These are phyloP conservation scores for Cicer chorassanicum DNA, from an alignment of 306 rosid genomes.

Conservation along the genomic window DNA sequence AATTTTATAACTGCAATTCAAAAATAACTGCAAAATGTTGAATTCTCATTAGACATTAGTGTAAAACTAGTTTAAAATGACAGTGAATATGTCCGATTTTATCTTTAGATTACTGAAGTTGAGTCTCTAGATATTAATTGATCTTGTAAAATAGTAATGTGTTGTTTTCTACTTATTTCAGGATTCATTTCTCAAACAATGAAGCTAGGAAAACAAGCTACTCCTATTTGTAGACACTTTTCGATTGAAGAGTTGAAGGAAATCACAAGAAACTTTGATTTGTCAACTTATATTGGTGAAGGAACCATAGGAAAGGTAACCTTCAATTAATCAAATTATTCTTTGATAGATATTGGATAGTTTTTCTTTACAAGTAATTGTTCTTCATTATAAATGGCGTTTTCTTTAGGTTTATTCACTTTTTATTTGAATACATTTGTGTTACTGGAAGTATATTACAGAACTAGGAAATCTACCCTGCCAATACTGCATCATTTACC, in stretches of 20 bases:
- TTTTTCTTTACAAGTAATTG: background rate
- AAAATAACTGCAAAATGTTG: too few species aligned
- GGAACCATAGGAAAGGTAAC: slow-evolving; percentile 89
- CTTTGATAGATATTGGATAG: background rate
- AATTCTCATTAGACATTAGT: too few species aligned
- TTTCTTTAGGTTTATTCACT: background rate
- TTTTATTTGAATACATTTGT: slow-evolving; percentile 11
- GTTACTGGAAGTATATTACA: slow-evolving; percentile 9
- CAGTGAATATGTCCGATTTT: too few species aligned
- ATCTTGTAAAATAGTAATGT: slow-evolving; percentile 1
- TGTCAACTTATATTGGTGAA: slow-evolving; percentile 74
- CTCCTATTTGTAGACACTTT: slow-evolving; percentile 57
- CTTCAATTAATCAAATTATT: slow-evolving; percentile 21
- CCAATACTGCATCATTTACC: background rate
- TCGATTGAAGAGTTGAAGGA: slow-evolving; percentile 76
- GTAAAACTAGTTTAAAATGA: too few species aligned
- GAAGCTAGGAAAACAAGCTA: slow-evolving; percentile 72
- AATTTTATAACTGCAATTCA: too few species aligned
- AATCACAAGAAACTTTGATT: slow-evolving; percentile 66
- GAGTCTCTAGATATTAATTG: slow-evolving; percentile 20
- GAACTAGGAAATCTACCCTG: slow-evolving; percentile 23
- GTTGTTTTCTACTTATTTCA: slow-evolving; percentile 38
- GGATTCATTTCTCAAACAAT: slow-evolving; percentile 74
- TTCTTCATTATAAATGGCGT: slow-evolving; percentile 22
- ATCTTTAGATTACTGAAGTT: background rate